These are phyloP conservation scores for Rheum nobile DNA, from an alignment of 148 eudicot genomes.

Conservation along the genomic window DNA sequence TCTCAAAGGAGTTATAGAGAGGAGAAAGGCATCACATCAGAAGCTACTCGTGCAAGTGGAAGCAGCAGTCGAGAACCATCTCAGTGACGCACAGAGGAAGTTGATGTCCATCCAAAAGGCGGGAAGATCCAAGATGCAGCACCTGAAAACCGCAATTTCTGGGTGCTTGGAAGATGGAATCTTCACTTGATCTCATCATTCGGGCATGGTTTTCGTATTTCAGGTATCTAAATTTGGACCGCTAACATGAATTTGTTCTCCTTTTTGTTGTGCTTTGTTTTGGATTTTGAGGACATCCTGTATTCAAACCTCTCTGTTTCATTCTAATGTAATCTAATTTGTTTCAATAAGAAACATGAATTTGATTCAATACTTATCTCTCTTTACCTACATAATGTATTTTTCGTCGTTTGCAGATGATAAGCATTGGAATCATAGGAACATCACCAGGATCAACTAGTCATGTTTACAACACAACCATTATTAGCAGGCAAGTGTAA, in stretches of 20 bases:
- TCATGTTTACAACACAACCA: neutral
- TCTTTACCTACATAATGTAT: neutral
- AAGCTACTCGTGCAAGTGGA: constrained; percentile 57
- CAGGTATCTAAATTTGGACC: neutral
- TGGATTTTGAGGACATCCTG: too few species aligned
- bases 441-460: neutral
- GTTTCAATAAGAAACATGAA: too few species aligned
- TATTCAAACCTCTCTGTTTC: too few species aligned
- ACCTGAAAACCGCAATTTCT: constrained; percentile 39
- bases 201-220: neutral
- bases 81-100: constrained; percentile 44
- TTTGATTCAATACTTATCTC: neutral
- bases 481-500: neutral
- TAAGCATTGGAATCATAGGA: neutral
- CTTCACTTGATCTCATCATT: constrained; percentile 21
- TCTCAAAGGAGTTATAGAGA: constrained; percentile 46
- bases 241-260: too few species aligned
- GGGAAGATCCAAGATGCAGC: constrained; percentile 52
- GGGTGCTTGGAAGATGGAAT: constrained; percentile 49
- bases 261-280: too few species aligned
- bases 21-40: constrained; percentile 46
- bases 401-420: neutral
- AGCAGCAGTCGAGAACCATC: constrained; percentile 48
- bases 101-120: constrained; percentile 45
- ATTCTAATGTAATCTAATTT: too few species aligned